Percentiles rank a stretch among this genome's conserved stretches.
Conservation (phyloP, 306 rosid genomes). For the Abrus pulchellus region DNA sequence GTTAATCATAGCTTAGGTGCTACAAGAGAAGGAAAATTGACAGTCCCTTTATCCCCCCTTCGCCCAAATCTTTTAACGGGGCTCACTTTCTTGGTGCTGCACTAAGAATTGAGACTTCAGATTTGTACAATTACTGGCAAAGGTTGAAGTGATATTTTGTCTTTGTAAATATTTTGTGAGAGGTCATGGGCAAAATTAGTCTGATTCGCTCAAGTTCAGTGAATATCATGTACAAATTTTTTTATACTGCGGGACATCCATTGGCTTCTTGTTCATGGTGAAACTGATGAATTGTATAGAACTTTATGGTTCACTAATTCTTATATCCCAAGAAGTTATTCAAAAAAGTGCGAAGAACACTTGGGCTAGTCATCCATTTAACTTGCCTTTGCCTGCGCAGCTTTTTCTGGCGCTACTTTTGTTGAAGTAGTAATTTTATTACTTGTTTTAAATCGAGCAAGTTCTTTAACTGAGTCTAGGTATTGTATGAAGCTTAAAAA, state of each 20-base stretch:
- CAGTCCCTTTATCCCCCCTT: background rate
- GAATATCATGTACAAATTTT: constrained; percentile 27
- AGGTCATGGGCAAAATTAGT: constrained; percentile 29
- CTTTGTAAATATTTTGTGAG: constrained; percentile 46
- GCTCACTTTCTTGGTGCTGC: constrained; percentile 27
- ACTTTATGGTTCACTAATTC: constrained; percentile 10
- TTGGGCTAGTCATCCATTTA: constrained; percentile 3
- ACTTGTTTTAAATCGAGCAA: background rate
- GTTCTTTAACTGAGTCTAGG: background rate
- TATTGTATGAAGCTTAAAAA: background rate
- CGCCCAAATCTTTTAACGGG: background rate
- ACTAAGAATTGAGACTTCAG: constrained; percentile 24
- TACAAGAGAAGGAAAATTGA: constrained; percentile 15
- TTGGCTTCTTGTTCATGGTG: constrained; percentile 36
- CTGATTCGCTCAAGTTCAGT: constrained; percentile 38
- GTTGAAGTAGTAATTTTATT: background rate
- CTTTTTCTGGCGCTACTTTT: background rate
- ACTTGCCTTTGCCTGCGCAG: constrained; percentile 1
- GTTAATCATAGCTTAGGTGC: constrained; percentile 36
- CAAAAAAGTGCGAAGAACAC: constrained; percentile 12
- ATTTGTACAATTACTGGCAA: constrained; percentile 30
- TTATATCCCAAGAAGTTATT: constrained; percentile 15
- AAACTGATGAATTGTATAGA: constrained; percentile 44
- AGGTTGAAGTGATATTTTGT: constrained; percentile 26
- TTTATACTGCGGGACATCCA: constrained; percentile 14